Conservation (phyloP, 345 rosid genomes). For the Streptanthus diversifolius region DNA sequence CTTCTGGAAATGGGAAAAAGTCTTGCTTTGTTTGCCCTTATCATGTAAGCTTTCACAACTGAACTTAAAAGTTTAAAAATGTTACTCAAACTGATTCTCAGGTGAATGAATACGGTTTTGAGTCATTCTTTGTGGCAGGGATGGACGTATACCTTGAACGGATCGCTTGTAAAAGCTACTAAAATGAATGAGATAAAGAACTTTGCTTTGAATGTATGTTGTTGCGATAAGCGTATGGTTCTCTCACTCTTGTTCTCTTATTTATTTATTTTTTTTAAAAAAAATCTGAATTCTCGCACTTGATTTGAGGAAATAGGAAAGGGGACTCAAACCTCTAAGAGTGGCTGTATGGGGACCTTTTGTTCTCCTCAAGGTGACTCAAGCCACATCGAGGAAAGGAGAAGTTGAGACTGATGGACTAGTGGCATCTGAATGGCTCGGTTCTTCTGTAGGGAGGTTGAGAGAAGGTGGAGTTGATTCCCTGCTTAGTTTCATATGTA, state of each 20-base stretch:
- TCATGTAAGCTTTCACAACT: constrained; percentile 48
- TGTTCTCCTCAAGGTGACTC: constrained; percentile 63
- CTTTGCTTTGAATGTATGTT: constrained; percentile 48
- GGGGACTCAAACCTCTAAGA: constrained; percentile 65
- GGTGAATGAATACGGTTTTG: neutral
- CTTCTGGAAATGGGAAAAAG: constrained; percentile 63
- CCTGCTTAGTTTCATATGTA: constrained; percentile 55
- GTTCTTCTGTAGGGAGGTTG: constrained; percentile 58
- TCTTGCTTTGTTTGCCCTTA: constrained; percentile 91
- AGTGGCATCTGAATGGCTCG: constrained; percentile 74
- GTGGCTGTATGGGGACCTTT: constrained; percentile 90
- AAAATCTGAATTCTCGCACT: constrained; percentile 23
- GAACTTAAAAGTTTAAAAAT: neutral
- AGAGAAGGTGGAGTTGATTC: constrained; percentile 58
- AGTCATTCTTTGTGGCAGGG: constrained; percentile 46
- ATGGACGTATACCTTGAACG: constrained; percentile 81
- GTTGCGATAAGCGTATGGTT: neutral
- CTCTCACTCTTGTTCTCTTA: neutral
- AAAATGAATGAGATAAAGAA: constrained; percentile 60
- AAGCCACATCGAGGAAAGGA: constrained; percentile 18
- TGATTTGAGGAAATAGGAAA: constrained; percentile 51
- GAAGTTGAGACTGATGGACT: constrained; percentile 26
- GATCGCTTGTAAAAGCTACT: constrained; percentile 79
- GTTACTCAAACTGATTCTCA: neutral
- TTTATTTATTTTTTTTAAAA: neutral